Conservation (phyloP, 805 yeast genomes). For the Tetrapisispora arboricola region DNA sequence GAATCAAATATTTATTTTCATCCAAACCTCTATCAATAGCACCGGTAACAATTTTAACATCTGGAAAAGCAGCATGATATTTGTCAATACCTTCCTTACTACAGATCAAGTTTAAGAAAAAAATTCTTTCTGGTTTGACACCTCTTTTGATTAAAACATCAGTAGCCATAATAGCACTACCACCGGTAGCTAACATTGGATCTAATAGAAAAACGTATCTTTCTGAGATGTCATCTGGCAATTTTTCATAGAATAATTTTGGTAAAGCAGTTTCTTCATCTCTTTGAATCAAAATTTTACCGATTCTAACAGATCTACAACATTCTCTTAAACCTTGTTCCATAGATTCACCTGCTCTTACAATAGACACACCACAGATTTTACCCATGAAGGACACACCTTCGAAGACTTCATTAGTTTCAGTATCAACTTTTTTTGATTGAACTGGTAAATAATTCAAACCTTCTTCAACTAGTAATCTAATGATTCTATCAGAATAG, state of each 20-base stretch:
- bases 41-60: slow-evolving; percentile 84
- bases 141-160: slow-evolving; percentile 83
- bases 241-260: slow-evolving; percentile 81
- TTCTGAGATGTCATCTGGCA: slow-evolving; percentile 84
- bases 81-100: slow-evolving; percentile 88
- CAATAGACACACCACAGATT: slow-evolving; percentile 96
- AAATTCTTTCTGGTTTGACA: slow-evolving; percentile 75
- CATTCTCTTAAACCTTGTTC: slow-evolving; percentile 97
- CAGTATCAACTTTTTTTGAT: slow-evolving; percentile 56
- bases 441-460: slow-evolving; percentile 89
- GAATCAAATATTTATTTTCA: slow-evolving; percentile 74
- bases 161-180: slow-evolving; percentile 94
- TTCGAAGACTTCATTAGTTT: slow-evolving; percentile 56
- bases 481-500: slow-evolving; percentile 88
- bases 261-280: slow-evolving; percentile 97
- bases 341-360: slow-evolving; percentile 98
- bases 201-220: slow-evolving; percentile 87
- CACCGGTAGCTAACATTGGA: slow-evolving; percentile 98
- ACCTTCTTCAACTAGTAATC: slow-evolving; percentile 91
- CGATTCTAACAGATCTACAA: slow-evolving; percentile 91
- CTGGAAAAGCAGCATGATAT: slow-evolving; percentile 71
- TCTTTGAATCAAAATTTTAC: slow-evolving; percentile 92
- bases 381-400: slow-evolving; percentile 84
- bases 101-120: slow-evolving; percentile 84
- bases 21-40: slow-evolving; percentile 82